Evolutionary conservation across 2,329 filamentous ascomycete species (phyloP).

Genomic region (Exophiala sp.): DNA sequence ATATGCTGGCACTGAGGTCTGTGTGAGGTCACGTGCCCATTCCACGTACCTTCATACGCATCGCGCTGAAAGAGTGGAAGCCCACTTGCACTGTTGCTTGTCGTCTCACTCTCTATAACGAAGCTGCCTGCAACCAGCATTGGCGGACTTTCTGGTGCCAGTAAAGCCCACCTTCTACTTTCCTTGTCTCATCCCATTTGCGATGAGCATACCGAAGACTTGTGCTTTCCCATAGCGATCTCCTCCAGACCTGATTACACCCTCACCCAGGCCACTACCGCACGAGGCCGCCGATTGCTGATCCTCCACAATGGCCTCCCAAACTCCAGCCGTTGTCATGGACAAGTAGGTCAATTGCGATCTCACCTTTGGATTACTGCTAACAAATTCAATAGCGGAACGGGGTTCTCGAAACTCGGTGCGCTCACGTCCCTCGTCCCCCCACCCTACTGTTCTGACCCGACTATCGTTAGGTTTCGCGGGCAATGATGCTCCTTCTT

Average conservation of each 20-base stretch:
- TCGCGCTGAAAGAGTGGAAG: no score
- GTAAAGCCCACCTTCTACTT: neutral
- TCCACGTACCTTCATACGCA: neutral
- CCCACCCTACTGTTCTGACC: conserved; percentile 14
- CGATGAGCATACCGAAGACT: conserved; percentile 13
- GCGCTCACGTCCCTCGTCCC: conserved; percentile 34
- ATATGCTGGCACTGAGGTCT: no score
- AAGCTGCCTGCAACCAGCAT: conserved; percentile 10
- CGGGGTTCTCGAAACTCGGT: conserved; percentile 99
- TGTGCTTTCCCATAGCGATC: conserved; percentile 9
- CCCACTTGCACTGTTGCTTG: neutral
- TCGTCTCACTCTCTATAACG: neutral
- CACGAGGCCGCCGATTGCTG: conserved; percentile 1
- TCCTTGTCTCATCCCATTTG: conserved; percentile 1
- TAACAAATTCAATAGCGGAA: conserved; percentile 65
- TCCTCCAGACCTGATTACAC: neutral
- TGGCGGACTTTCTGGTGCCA: neutral
- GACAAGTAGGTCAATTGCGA: conserved; percentile 75
- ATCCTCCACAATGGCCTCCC: conserved; percentile 69
- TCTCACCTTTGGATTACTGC: conserved; percentile 27
- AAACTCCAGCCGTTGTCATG: conserved; percentile 99
- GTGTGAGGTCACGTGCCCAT: no score
- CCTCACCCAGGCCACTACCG: neutral
- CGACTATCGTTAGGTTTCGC: conserved; percentile 66
- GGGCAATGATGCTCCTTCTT: conserved; percentile 97